Base-by-base conservation (phyloP, 768 basidiomycete species). In the Termitomyces sp. region DNA sequence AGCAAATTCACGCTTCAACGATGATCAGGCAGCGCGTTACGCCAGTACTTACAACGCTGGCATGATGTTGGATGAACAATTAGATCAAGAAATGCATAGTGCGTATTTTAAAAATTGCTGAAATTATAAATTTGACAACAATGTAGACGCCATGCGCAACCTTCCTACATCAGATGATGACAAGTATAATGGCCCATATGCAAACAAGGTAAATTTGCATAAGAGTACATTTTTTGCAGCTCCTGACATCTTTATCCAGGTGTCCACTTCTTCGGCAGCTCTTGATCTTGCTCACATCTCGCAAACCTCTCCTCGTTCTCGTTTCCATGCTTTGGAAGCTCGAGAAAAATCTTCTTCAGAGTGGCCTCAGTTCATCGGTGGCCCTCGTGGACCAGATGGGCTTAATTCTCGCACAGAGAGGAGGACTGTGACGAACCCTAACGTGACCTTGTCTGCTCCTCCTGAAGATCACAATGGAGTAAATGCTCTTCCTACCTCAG, bases 31-130 rank as follows among this genome's bases (percentile, higher is more conserved):
- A 41, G 72, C 76, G 14, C 79, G 76, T 49, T 83, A 84, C 67
- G 82, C 82, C 8, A 84, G 79, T 59, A 78, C 78, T 34, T 91
- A 85, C 70, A 92, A 92, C 66, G 83, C 89, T 41, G 91, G 90
- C 31, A 88, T 93, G 86, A 86, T 95, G 85, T 75, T 96, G 60
- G 94, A 96, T 63, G 90, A 95, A 70, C 92, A 95, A 67, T 73
- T 96, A 63, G 94, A 96, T 67, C 85, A 92, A 73, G 94, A 96
- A 69, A 94, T 96, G 85, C 87, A 94, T 67, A 94, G 93, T 94
- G 64, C 65, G 88, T 80, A 18, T 51, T 44, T 37, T 56, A 43
- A 24, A 63, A 59, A 34, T 24, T 31, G n/a, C 24, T 14, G 26
- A 12, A 27, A 37, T 46, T 34, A 10, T 39, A 14, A 12, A 29